Evolutionary conservation across 2,329 filamentous ascomycete species (phyloP).

Genomic region (Alternaria ethzedia): DNA sequence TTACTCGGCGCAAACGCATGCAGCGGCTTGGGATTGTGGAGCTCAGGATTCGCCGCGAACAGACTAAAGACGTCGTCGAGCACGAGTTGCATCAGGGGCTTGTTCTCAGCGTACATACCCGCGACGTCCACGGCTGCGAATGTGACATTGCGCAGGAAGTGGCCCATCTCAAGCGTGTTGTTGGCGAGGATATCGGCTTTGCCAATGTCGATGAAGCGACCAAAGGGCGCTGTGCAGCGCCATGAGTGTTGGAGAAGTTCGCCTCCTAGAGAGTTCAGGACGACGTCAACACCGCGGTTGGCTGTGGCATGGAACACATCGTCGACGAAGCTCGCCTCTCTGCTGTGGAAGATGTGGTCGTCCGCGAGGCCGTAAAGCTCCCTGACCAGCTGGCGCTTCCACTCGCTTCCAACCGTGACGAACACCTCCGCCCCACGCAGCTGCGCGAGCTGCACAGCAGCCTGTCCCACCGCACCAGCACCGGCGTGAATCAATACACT

Average conservation of each 20-base stretch:
- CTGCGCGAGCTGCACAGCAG: constrained; percentile 29
- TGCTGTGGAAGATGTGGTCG: constrained; percentile 42
- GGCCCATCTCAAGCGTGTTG: constrained; percentile 16
- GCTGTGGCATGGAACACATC: constrained; percentile 32
- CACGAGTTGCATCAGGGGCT: constrained; percentile 10
- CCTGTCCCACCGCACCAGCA: constrained; percentile 29
- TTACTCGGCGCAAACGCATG: constrained; percentile 9
- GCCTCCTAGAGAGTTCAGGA: constrained; percentile 42
- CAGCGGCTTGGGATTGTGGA: constrained; percentile 1
- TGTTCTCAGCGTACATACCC: constrained; percentile 1
- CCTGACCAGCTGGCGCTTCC: constrained; percentile 13
- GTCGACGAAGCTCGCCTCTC: constrained; percentile 34
- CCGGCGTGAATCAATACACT: constrained; percentile 35
- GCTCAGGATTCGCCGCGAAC: neutral
- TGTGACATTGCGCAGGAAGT: constrained; percentile 16
- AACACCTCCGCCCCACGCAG: constrained; percentile 24
- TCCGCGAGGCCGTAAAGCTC: constrained; percentile 29
- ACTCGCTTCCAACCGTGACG: constrained; percentile 19
- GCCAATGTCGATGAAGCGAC: constrained; percentile 39
- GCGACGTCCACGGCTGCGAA: constrained; percentile 10
- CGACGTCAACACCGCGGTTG: constrained; percentile 42
- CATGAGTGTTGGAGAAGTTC: constrained; percentile 31
- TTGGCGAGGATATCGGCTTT: constrained; percentile 22
- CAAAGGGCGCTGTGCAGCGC: constrained; percentile 37
- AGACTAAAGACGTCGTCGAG: constrained; percentile 8